Percentiles rank a stretch among this genome's conserved stretches.
Conservation (phyloP, 2,329 filamentous ascomycete genomes). For the Ascochyta pisi region DNA sequence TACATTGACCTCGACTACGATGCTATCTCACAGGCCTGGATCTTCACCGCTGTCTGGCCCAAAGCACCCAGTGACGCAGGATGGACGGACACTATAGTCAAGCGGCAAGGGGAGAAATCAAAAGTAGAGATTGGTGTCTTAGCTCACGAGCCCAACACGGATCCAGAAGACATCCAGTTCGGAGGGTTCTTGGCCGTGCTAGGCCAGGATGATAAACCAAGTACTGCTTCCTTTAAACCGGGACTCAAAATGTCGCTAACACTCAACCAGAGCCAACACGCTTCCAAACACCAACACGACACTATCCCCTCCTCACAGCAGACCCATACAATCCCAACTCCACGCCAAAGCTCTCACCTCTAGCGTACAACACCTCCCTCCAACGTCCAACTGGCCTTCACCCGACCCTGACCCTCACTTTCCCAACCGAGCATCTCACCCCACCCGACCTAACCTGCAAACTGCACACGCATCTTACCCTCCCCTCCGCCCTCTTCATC, state of each 20-base stretch:
- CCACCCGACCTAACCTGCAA: constrained; percentile 63
- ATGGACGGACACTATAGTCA: constrained; percentile 57
- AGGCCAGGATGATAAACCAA: constrained; percentile 73
- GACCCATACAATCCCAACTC: constrained; percentile 31
- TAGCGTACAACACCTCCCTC: constrained; percentile 67
- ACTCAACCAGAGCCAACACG: constrained; percentile 68
- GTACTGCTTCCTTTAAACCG: constrained; percentile 47
- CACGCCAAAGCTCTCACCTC: constrained; percentile 22
- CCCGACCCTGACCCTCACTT: constrained; percentile 77
- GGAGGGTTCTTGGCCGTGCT: constrained; percentile 80
- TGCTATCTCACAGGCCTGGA: constrained; percentile 68
- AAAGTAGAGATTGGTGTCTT: constrained; percentile 84
- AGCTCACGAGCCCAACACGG: constrained; percentile 67
- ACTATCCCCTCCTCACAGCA: constrained; percentile 61
- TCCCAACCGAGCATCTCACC: constrained; percentile 61
- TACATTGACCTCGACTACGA: constrained; percentile 82
- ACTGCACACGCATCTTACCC: constrained; percentile 80
- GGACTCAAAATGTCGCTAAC: neutral
- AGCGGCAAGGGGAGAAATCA: constrained; percentile 47
- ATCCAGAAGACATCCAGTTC: constrained; percentile 77
- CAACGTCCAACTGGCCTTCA: constrained; percentile 80
- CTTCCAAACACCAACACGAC: constrained; percentile 87
- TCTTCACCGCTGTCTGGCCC: constrained; percentile 70
- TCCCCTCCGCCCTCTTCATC: constrained; percentile 81
- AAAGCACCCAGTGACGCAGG: constrained; percentile 30